Evolutionary conservation across 2,329 filamentous ascomycete species (phyloP), one percentile per base, ranked within the genome.

Genomic region (Pyricularia grisea): DNA sequence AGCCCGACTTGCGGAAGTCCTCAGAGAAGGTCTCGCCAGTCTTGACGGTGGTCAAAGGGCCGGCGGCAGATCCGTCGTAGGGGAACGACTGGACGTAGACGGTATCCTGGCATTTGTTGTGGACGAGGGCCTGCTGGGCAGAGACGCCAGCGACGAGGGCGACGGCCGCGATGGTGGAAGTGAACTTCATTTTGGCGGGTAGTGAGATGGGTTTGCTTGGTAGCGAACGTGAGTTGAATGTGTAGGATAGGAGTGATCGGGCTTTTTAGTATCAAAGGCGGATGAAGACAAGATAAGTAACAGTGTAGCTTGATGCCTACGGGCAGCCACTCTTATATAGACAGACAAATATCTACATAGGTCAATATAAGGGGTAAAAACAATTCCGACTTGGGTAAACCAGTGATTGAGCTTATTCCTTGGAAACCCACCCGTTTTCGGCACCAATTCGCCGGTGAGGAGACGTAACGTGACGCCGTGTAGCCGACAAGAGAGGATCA

Each of bases 61-160:
- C 79, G 1, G 77, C 55, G 14, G 72, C 69, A 42, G 73, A 72
- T 10, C 76, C 76, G 67, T 77, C 74, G 60, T 74, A 78, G 67
- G 78, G 78, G 70, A 73, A 76, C 1, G 79, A 80, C 74, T 80
- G 78, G 33, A 80, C 77, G 71, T 76, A 80, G 73, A 80, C 73
- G 4, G 75, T 65, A 4, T 65, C 66, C 3, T 69, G 11, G 74
- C 79, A 81, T 70, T 73, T 74, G 75, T 81, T 81, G 68, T 74
- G 74, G 70, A 81, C 78, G 66, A 76, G 69, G 67, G 79, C 79
- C 67, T 77, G 72, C 68, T 79, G 75, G 70, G 78, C 78, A 60
- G 77, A 75, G 70, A 72, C 74, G 68, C 72, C 74, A 65, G 75
- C 76, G 65, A 78, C 66, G 69, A 80, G 72, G 72, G 78, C 75